Evolutionary conservation across 805 yeast genomes (phyloP).

Genomic region (Helenozyma baotianmanensis): DNA sequence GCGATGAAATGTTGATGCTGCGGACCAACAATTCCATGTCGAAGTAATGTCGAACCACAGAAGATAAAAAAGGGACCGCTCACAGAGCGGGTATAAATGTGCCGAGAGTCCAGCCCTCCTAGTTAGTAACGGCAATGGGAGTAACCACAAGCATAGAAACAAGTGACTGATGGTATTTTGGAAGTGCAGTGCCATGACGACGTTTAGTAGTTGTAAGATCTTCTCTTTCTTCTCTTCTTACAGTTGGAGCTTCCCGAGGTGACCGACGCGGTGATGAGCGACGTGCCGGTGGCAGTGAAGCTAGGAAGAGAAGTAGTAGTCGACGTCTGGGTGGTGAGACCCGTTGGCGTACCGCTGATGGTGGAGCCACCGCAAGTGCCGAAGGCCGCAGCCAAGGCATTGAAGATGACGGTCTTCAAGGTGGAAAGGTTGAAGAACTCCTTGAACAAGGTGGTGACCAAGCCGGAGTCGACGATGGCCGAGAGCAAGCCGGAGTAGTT

Average conservation of each 20-base stretch:
- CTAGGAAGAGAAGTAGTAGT: slow-evolving; percentile 22
- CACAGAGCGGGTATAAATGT: no score
- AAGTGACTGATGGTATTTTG: not conserved
- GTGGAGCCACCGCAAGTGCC: slow-evolving; percentile 32
- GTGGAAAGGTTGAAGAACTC: slow-evolving; percentile 35
- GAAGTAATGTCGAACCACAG: no score
- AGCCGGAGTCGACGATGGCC: slow-evolving; percentile 33
- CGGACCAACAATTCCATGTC: no score
- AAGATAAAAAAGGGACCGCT: no score
- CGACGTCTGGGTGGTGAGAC: slow-evolving; percentile 17
- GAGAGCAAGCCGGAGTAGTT: slow-evolving; percentile 22
- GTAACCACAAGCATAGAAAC: no score
- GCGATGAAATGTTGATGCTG: no score
- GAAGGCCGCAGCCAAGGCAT: slow-evolving; percentile 40
- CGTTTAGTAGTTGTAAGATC: slow-evolving; percentile 20
- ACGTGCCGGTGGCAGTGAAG: slow-evolving; percentile 17
- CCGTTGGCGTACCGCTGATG: slow-evolving; percentile 19
- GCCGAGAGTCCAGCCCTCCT: no score
- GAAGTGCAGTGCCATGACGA: not conserved
- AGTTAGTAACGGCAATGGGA: no score
- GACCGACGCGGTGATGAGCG: slow-evolving; percentile 14
- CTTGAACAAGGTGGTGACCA: slow-evolving; percentile 32
- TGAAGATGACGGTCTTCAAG: slow-evolving; percentile 36
- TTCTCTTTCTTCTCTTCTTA: slow-evolving; percentile 24
- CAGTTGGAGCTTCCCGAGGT: slow-evolving; percentile 14